Percentiles rank a stretch among this genome's conserved stretches.
Conservation (phyloP, 2,329 filamentous ascomycete species). For the Ophiostoma triangulosporum region DNA sequence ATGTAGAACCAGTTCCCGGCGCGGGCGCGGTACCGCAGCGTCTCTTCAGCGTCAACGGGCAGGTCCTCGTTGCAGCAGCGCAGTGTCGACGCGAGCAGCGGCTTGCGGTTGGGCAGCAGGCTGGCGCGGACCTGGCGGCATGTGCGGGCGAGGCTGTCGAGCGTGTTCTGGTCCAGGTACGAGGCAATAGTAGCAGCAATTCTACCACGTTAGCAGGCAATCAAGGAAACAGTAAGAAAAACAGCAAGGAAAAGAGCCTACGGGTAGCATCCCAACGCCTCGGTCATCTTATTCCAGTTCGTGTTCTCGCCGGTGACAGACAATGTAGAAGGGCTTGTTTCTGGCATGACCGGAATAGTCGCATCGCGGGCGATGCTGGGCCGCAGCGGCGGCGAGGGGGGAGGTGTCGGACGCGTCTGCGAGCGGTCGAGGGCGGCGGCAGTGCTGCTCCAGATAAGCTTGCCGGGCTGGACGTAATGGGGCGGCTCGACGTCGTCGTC, state of each 20-base stretch:
- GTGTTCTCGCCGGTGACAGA: constrained; percentile 21
- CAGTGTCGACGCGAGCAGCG: constrained; percentile 61
- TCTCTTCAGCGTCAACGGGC: constrained; percentile 40
- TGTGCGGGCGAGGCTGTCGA: constrained; percentile 70
- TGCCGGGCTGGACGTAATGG: constrained; percentile 15
- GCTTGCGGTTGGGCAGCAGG: constrained; percentile 63
- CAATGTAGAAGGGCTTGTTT: background rate
- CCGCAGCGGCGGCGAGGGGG: constrained; percentile 6
- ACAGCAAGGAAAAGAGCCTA: constrained; percentile 29
- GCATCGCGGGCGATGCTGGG: background rate
- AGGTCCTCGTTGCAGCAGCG: constrained; percentile 62
- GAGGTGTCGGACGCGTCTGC: constrained; percentile 4
- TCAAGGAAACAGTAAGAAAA: background rate
- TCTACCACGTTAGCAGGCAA: constrained; percentile 29
- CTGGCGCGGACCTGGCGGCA: constrained; percentile 68
- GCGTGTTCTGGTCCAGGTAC: constrained; percentile 71
- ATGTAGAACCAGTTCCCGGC: constrained; percentile 47
- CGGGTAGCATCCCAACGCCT: constrained; percentile 55
- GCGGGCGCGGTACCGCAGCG: constrained; percentile 43
- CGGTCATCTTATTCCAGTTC: constrained; percentile 46
- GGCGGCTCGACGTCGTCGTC: constrained; percentile 20
- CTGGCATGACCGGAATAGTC: background rate
- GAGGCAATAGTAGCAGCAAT: constrained; percentile 63
- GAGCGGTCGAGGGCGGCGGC: constrained; percentile 6
- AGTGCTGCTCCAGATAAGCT: constrained; percentile 15